Percentiles rank a stretch among this genome's conserved stretches.
phyloP scores from a whole-genome alignment of 2,329 filamentous ascomycete genomes.

The Penicillium sp. region DNA sequence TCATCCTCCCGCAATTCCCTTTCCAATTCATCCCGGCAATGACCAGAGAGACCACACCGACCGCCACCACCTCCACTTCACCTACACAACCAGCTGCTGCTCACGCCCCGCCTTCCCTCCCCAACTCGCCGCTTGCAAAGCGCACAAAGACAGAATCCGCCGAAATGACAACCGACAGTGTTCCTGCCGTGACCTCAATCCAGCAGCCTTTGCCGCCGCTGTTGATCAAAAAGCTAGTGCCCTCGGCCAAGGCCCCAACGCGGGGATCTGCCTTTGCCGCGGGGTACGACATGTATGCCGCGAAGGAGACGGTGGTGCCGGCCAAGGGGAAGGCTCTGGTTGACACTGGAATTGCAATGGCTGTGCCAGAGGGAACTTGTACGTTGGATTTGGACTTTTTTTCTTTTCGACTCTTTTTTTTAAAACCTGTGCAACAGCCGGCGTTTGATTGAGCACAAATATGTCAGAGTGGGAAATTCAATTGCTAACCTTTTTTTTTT shows the following conservation, averaged over 20 bases:
- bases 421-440: too few species aligned
- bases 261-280: conserved; percentile 84
- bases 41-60: conserved; percentile 40
- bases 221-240: conserved; percentile 80
- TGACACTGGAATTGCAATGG: conserved; percentile 85
- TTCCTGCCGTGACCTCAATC: conserved; percentile 32
- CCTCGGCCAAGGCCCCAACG: conserved; percentile 73
- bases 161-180: conserved; percentile 28
- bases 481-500: conserved; percentile 1
- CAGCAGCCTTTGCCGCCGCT: conserved; percentile 53
- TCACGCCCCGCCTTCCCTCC: conserved; percentile 53
- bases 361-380: conserved; percentile 87
- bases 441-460: too few species aligned
- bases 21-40: conserved; percentile 23
- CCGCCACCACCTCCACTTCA: conserved; percentile 16
- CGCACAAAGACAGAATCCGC: conserved; percentile 59
- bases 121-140: conserved; percentile 71
- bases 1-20: not conserved
- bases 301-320: conserved; percentile 68
- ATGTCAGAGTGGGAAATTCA: not conserved
- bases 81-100: conserved; percentile 15
- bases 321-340: conserved; percentile 78
- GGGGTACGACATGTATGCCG: conserved; percentile 86
- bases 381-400: conserved; percentile 32
- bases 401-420: too few species aligned